These are phyloP conservation scores for Drosera capensis DNA, from an alignment of 148 eudicot genomes.

Conservation along the genomic window DNA sequence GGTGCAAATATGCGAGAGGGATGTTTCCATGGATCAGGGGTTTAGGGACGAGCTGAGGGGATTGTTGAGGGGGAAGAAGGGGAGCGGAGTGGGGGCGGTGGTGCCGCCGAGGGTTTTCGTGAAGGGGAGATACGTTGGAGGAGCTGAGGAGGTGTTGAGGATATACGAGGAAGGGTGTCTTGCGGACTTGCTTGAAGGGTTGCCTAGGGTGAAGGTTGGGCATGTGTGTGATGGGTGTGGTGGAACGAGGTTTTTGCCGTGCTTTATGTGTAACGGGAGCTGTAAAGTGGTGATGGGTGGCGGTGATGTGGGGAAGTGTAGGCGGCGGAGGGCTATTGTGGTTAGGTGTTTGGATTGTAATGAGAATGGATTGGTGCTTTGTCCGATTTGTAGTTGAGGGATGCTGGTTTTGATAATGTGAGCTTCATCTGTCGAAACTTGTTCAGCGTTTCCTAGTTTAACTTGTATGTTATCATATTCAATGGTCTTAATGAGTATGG, in stretches of 20 bases:
- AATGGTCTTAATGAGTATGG: no score
- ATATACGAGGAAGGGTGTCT: slow-evolving; percentile 59
- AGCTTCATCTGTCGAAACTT: no score
- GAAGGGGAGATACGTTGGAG: slow-evolving; percentile 64
- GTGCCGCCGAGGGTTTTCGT: slow-evolving; percentile 60
- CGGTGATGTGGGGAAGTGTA: slow-evolving; percentile 9
- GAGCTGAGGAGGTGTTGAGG: slow-evolving; percentile 48
- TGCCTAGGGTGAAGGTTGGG: slow-evolving; percentile 28
- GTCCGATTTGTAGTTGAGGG: slow-evolving; percentile 67
- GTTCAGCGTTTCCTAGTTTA: no score
- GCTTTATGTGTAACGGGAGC: slow-evolving; percentile 70
- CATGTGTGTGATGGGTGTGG: slow-evolving; percentile 72
- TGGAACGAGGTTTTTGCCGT: slow-evolving; percentile 60
- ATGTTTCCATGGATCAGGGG: slow-evolving; percentile 75
- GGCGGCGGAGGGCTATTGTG: slow-evolving; percentile 14
- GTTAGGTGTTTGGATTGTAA: slow-evolving; percentile 63
- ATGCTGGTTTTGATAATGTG: no score
- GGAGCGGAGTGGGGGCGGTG: slow-evolving; percentile 9
- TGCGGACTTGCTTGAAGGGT: slow-evolving; percentile 28
- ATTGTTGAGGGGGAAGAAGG: slow-evolving; percentile 27
- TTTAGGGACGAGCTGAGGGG: slow-evolving; percentile 52
- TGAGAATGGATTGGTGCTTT: slow-evolving; percentile 84
- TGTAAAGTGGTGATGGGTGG: slow-evolving; percentile 44
- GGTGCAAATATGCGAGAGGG: slow-evolving; percentile 47
- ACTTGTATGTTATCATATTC: no score